Conservation (phyloP, 352 stramenopile species). For the Thalassiosira livingstoniorum region DNA sequence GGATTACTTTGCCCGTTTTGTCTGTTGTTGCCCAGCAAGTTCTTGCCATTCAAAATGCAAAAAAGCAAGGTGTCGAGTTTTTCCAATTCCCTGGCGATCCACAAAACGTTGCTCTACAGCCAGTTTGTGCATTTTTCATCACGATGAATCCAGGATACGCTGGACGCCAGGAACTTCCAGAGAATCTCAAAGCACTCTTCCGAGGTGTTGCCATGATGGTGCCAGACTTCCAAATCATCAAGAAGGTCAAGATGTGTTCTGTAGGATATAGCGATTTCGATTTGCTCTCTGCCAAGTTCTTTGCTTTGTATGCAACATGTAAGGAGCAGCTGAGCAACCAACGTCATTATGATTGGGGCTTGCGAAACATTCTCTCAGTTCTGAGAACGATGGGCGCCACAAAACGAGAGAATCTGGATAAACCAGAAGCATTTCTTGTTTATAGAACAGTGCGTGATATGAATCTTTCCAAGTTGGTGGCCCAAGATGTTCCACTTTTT, state of each 20-base stretch:
- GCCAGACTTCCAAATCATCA: slow-evolving; percentile 96
- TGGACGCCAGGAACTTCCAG: slow-evolving; percentile 96
- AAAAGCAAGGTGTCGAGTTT: slow-evolving; percentile 94
- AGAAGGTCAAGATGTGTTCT: slow-evolving; percentile 97
- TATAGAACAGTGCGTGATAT: slow-evolving; percentile 97
- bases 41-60: slow-evolving; percentile 97
- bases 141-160: slow-evolving; percentile 99
- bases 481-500: slow-evolving; percentile 98
- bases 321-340: slow-evolving; percentile 95
- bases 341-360: slow-evolving; percentile 95
- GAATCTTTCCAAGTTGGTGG: slow-evolving; percentile 98
- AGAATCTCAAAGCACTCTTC: slow-evolving; percentile 98
- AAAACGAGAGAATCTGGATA: slow-evolving; percentile 95
- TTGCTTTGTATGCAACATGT: slow-evolving; percentile 93
- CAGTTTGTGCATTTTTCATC: slow-evolving; percentile 98
- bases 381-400: slow-evolving; percentile 94
- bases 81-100: slow-evolving; percentile 98
- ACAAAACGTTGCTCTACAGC: slow-evolving; percentile 95
- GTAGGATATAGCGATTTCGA: slow-evolving; percentile 96
- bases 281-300: slow-evolving; percentile 95
- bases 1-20: slow-evolving; percentile 95
- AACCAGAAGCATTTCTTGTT: slow-evolving; percentile 92
- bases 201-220: slow-evolving; percentile 96
- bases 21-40: slow-evolving; percentile 98
- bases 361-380: slow-evolving; percentile 96